Evolutionary conservation across 352 stramenopile species (phyloP).

Genomic region (Pythium sukuiense): DNA sequence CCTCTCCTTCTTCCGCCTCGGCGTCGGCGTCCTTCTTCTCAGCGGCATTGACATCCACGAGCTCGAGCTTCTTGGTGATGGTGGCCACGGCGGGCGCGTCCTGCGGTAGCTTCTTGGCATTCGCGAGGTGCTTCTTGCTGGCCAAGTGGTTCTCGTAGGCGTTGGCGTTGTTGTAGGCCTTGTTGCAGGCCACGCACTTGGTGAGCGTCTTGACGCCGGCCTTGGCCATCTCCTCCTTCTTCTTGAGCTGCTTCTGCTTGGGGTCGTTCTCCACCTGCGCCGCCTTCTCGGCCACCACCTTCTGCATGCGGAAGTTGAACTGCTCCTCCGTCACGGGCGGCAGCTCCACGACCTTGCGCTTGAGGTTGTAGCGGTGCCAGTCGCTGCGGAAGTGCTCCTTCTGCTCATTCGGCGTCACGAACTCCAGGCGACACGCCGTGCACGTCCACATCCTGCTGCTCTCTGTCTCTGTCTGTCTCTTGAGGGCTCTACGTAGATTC

Average conservation of each 20-base stretch:
- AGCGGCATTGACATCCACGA: conserved; percentile 35
- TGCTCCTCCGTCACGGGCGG: conserved; percentile 88
- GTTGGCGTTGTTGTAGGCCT: conserved; percentile 81
- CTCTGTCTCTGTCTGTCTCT: neutral
- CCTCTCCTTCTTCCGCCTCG: conserved; percentile 31
- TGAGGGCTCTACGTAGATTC: neutral
- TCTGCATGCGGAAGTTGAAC: conserved; percentile 81
- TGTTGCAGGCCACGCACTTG: conserved; percentile 87
- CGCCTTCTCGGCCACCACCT: conserved; percentile 63
- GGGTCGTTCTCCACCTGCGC: conserved; percentile 53
- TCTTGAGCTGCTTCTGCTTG: conserved; percentile 71
- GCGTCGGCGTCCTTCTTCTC: conserved; percentile 12
- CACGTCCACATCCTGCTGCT: conserved; percentile 66
- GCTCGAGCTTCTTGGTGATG: conserved; percentile 68
- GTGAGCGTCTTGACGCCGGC: conserved; percentile 65
- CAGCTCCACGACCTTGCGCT: conserved; percentile 95
- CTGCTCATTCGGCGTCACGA: conserved; percentile 57
- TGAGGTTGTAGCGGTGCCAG: conserved; percentile 97
- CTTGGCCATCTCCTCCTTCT: conserved; percentile 71
- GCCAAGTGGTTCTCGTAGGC: conserved; percentile 83
- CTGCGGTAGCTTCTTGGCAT: conserved; percentile 73
- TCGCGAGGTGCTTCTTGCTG: conserved; percentile 85
- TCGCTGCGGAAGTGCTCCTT: conserved; percentile 94
- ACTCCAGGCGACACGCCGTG: conserved; percentile 77
- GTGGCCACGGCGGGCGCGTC: conserved; percentile 48